These are phyloP conservation scores for Spiraea crenata DNA, from an alignment of 331 rosid species.

Conservation along the genomic window DNA sequence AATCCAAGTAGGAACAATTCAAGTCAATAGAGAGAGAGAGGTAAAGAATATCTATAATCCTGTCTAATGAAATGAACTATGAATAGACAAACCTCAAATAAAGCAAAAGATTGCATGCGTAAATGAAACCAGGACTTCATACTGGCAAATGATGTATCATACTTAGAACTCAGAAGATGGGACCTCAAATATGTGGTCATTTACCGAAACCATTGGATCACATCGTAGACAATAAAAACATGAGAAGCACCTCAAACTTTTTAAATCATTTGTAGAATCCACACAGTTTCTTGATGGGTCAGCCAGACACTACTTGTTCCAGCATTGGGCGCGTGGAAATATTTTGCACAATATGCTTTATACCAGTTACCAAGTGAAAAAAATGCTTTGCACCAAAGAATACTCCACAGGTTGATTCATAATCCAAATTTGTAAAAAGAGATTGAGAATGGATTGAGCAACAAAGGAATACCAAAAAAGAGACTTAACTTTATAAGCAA, in stretches of 20 bases:
- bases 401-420: background rate
- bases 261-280: slow-evolving; percentile 2
- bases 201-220: background rate
- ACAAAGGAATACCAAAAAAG: background rate
- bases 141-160: background rate
- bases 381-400: background rate
- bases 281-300: too few species aligned
- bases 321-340: background rate
- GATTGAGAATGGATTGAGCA: background rate
- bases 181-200: background rate
- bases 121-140: background rate
- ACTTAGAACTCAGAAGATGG: background rate
- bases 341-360: background rate
- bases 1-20: slow-evolving; percentile 14
- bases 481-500: background rate
- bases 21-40: slow-evolving; percentile 11
- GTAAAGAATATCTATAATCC: background rate
- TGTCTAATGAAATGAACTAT: too few species aligned
- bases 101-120: background rate
- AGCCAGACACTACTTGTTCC: background rate
- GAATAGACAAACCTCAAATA: background rate
- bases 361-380: too few species aligned
- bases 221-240: background rate
- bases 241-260: background rate
- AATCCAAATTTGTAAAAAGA: background rate